Evolutionary conservation across 73 alveolate species (phyloP).

Genomic region (Paramecium caudatum): DNA sequence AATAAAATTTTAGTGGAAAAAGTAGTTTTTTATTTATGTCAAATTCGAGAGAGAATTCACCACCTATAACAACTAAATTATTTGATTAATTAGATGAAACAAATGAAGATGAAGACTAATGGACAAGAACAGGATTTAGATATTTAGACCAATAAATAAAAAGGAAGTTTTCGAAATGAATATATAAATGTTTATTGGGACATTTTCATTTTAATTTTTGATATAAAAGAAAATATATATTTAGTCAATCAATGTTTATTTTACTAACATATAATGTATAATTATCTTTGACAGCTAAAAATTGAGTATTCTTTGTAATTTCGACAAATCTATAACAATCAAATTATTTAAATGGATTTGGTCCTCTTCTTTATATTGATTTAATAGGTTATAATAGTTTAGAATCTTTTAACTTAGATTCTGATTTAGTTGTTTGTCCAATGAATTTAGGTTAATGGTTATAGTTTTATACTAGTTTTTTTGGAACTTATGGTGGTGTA

Average conservation of each 20-base stretch:
- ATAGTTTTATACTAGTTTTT: background rate
- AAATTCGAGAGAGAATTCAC: constrained; percentile 1
- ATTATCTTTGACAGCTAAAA: constrained; percentile 1
- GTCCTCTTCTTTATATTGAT: background rate
- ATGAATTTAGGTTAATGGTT: background rate
- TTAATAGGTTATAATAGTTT: background rate
- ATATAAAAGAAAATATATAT: background rate
- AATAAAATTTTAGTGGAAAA: background rate
- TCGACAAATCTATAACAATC: background rate
- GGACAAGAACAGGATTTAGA: background rate
- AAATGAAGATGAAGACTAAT: background rate
- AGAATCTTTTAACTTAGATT: background rate
- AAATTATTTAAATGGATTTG: background rate
- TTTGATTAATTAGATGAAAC: background rate
- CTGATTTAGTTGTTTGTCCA: background rate
- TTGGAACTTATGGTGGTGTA: constrained; percentile 16
- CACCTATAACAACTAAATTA: background rate
- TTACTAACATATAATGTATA: background rate
- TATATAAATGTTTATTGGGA: background rate
- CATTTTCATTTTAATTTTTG: background rate
- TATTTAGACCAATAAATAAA: background rate
- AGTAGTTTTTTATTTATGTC: constrained; percentile 32
- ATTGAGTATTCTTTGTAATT: background rate
- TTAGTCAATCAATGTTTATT: background rate
- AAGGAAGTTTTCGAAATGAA: constrained; percentile 18